Base-by-base conservation (phyloP, 441 rosid genomes). In the Croton laevigatus region DNA sequence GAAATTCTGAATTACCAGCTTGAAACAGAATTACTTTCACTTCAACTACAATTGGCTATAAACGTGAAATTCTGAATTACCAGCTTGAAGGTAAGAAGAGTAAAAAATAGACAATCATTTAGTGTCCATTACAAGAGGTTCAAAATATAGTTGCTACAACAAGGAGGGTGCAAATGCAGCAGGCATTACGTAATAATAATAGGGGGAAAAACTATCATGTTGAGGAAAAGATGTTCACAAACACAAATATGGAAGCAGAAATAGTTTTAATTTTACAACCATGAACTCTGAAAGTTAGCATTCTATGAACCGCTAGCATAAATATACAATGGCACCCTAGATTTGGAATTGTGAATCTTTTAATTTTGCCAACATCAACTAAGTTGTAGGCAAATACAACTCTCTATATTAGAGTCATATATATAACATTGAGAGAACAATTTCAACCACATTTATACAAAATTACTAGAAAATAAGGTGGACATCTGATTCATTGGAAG, bases 1-100 rank as follows among this genome's bases (percentile, higher is more conserved):
- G 32, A 60, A 69, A 27, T n/a, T 19, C 23, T 58, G n/a, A 27
- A 46, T 48, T 48, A 20, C n/a, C 62, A 37, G 49, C 34, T 70
- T n/a, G 38, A 61, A 49, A n/a, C n/a, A n/a, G n/a, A n/a, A n/a
- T n/a, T n/a, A n/a, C n/a, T n/a, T n/a, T 65, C 8, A 8, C 5
- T 22, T 44, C 27, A 63, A 42, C 7, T 52, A 53, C 59, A 51
- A 52, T 37, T 17, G 23, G 4, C 12, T 17, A 44, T 45, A 34
- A 3, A 13, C 13, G 54, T 34, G 32, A 59, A 69, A 27, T n/a
- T 19, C 22, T 57, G 17, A 23, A 46, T 46, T 48, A 19, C 17
- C 62, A 36, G 49, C 34, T 70, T n/a, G 38, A 61, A 49, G 53
- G 40, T 17, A 52, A 51, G n/a, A 45, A 14, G 48, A 38, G 40